Base-by-base conservation (phyloP, 352 stramenopile genomes). In the Phytopythium oedochilum region DNA sequence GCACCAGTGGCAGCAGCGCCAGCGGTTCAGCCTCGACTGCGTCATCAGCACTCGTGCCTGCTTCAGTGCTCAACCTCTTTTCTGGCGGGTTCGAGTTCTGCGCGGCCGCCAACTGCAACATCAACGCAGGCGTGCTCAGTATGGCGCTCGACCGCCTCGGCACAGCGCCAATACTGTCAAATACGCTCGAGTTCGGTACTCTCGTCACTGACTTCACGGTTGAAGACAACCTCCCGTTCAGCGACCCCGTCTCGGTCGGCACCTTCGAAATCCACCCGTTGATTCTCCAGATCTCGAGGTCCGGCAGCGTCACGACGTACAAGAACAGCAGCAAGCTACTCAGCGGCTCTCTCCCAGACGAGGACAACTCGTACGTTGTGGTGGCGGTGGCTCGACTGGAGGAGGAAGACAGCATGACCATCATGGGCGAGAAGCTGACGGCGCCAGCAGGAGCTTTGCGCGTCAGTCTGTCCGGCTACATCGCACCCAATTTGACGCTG, bases 21-120 rank as follows among this genome's bases (percentile, higher is more conserved):
- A 49, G n/a, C n/a, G n/a, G n/a, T n/a, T n/a, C n/a, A n/a, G n/a
- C n/a, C n/a, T n/a, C 43, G 17, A 49, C 9, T 18, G 5, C 44
- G 28, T 25, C 10, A 17, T 17, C 28, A 29, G 11, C 0, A 12
- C 11, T 31, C 40, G 40, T 20, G 0, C 48, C 48, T 5, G 10
- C 34, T n/a, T 48, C 53, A 9, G 20, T 17, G 22, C 31, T 68
- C 36, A 63, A 60, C 15, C 23, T 54, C 14, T 44, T 60, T 6
- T 42, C 56, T 0, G 61, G 61, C 15, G 61, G 61, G 1, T 68
- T 68, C 20, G 61, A 68, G 38, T 64, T 55, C 50, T 68, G 61
- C 29, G 22, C 36, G 17, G 44, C 50, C 11, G 11, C 35, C 0
- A 51, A 60, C 23, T 68, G 61, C 55, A 68, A 56, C 25, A 49